Evolutionary conservation across 371 early-diverging fungal genomes (phyloP), one percentile per base, ranked within the genome.

Genomic region (Zychaea mexicana): DNA sequence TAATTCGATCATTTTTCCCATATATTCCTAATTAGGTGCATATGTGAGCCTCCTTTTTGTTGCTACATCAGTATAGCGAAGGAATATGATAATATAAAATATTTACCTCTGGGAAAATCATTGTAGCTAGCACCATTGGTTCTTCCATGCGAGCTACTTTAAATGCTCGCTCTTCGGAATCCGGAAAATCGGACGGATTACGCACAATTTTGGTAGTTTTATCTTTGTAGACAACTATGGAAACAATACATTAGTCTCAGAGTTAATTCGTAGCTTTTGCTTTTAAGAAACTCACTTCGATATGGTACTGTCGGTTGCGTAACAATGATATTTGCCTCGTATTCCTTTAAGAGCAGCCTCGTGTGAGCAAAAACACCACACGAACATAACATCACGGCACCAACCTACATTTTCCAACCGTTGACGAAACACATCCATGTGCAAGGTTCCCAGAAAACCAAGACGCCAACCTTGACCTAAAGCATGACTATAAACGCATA

Each of bases 341-440:
- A 93, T 86, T 98, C 98, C 84, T 89, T 61, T 9, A 6, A 61
- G 13, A 19, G 32, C 12, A 36, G 2, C 1, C 3, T 0, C 2
- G 10, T 3, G 22, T 17, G 49, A 49, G 22, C 12, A 45, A 45
- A 45, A 4, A 7, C n/a, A 6, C 19, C n/a, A 10, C 19, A 12
- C 10, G 45, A 12, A 49, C 13, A 42, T 42, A 42, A 17, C n/a
- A n/a, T n/a, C n/a, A n/a, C n/a, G n/a, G n/a, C 15, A 28, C 21
- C 32, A 21, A 56, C 49, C 39, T 78, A 89, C 89, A 73, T 96
- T 92, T 68, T 98, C 96, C 42, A 98, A 73, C 27, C 99, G 82
- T 67, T 98, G 96, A 27, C 93, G 80, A 69, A 98, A 98, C 17
- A 98, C 98, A 70, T 98, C 99, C 98, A 98, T 94, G 61, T 97